Conservation (phyloP, 805 yeast genomes). For the Wickerhamomyces bisporus region DNA sequence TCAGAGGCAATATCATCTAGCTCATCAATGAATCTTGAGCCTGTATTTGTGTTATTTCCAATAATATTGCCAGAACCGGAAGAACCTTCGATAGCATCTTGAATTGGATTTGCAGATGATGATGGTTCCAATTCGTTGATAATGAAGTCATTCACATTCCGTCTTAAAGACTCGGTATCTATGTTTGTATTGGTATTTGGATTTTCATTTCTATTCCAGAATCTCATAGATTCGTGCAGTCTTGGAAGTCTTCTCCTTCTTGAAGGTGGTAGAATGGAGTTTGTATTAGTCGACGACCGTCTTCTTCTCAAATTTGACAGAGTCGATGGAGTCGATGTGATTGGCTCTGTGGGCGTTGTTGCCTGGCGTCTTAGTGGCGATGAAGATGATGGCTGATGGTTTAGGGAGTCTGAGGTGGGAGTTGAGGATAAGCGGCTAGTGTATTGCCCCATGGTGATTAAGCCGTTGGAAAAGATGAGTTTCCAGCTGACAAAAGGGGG, state of each 20-base stretch:
- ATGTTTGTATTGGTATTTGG: not conserved
- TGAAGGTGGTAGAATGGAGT: conserved; percentile 11
- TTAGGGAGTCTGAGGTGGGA: not conserved
- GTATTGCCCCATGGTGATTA: conserved; percentile 7
- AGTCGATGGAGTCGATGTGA: not conserved
- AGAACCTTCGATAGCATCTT: conserved; percentile 3
- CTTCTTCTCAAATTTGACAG: conserved; percentile 18
- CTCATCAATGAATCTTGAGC: conserved; percentile 15
- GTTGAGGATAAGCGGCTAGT: conserved; percentile 5
- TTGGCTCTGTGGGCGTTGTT: too few relatives aligned
- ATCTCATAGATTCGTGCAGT: conserved; percentile 8
- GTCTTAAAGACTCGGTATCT: not conserved
- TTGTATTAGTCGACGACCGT: conserved; percentile 17
- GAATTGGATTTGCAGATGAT: not conserved
- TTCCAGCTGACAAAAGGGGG: too few relatives aligned
- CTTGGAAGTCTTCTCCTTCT: conserved; percentile 20
- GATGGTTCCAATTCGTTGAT: not conserved
- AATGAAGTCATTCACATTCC: too few relatives aligned
- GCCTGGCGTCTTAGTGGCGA: not conserved
- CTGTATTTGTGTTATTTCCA: not conserved
- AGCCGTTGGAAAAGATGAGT: too few relatives aligned
- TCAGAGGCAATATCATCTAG: conserved; percentile 20
- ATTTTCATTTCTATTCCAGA: conserved; percentile 9
- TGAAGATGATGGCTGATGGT: not conserved
- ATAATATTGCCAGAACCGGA: conserved; percentile 6